A percentile compares a stretch with the other conserved stretches of the same genome.
phyloP scores from a whole-genome alignment of 2,329 filamentous ascomycete genomes.

The Magnaporthiopsis poae region DNA sequence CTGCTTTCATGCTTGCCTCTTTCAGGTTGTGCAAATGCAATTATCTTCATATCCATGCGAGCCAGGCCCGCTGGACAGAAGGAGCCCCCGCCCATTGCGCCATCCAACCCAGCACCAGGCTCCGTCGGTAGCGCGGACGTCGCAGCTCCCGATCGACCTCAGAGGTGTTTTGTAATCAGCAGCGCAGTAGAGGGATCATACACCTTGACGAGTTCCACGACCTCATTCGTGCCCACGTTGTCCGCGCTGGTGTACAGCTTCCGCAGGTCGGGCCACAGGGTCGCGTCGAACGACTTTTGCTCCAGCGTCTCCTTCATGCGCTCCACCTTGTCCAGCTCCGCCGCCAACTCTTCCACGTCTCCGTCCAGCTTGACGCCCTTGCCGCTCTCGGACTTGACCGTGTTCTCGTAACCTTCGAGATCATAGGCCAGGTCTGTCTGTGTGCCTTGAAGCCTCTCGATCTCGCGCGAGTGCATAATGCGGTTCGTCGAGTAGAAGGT shows the following conservation, averaged over 20 bases:
- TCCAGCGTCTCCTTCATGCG: background rate
- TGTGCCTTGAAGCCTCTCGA: background rate
- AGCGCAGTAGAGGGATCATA: background rate
- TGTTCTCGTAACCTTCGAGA: background rate
- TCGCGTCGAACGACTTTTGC: background rate
- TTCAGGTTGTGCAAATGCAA: no score
- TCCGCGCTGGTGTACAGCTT: background rate
- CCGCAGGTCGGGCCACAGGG: background rate
- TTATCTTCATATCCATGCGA: no score
- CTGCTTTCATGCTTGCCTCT: no score
- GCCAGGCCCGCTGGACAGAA: no score
- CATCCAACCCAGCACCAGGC: no score
- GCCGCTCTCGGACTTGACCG: background rate
- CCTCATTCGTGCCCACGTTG: background rate
- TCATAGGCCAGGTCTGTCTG: background rate
- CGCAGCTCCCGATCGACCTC: background rate
- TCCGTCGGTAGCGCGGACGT: no score
- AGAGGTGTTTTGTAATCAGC: background rate
- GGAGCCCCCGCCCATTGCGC: no score
- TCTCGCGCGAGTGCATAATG: background rate
- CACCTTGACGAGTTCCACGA: background rate
- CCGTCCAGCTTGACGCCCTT: background rate
- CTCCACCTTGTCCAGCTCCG: background rate
- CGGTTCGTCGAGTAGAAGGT: conserved; percentile 1
- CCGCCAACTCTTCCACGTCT: background rate